Conservation (phyloP, 129 eudicot genomes). For the Deinandra increscens region DNA sequence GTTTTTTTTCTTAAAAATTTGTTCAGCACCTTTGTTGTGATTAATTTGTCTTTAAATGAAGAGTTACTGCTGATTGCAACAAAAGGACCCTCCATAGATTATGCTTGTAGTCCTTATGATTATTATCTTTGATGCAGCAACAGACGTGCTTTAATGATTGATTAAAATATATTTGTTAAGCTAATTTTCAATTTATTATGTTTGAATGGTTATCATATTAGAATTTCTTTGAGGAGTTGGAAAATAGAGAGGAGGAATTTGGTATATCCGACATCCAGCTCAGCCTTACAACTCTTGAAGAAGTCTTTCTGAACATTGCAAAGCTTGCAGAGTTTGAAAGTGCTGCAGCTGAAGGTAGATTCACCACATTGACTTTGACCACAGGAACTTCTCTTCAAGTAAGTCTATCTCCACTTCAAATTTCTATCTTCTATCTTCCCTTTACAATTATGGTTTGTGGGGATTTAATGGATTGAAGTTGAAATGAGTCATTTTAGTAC, state of each 20-base stretch:
- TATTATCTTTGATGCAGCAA: conserved; percentile 1
- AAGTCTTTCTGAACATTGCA: conserved; percentile 93
- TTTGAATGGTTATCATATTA: conserved; percentile 22
- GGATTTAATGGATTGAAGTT: neutral
- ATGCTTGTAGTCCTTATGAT: neutral
- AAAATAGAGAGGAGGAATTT: conserved; percentile 70
- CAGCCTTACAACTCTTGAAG: conserved; percentile 91
- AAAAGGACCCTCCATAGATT: neutral
- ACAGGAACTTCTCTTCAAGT: conserved; percentile 77
- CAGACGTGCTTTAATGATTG: neutral
- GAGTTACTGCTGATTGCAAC: neutral
- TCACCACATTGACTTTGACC: conserved; percentile 54
- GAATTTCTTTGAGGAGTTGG: conserved; percentile 77
- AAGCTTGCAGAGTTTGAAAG: conserved; percentile 76
- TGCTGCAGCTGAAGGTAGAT: conserved; percentile 77
- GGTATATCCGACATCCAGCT: conserved; percentile 83
- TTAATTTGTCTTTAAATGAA: neutral
- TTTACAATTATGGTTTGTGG: neutral
- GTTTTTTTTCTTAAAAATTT: neutral
- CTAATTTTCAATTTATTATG: neutral
- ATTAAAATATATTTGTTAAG: neutral
- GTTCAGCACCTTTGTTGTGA: neutral
- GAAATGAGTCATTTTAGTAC: neutral
- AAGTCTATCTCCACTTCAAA: conserved; percentile 22
- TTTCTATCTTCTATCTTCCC: neutral